Evolutionary conservation across 129 eudicot species (phyloP).

Genomic region (Saposhnikovia divaricata): DNA sequence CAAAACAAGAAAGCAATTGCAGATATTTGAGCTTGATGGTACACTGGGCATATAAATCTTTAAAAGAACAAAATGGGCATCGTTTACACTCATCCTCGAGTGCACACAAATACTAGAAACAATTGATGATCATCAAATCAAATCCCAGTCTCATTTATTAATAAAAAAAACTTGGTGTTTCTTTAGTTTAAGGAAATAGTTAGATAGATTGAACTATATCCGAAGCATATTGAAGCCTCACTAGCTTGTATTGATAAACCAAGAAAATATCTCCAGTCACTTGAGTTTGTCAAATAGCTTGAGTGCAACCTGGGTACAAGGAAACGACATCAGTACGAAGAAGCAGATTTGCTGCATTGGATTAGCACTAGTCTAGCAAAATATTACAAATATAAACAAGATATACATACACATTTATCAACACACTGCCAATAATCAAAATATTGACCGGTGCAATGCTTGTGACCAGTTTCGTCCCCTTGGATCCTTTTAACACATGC

Average conservation of each 20-base stretch:
- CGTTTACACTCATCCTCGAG: not conserved
- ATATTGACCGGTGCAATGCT: slow-evolving; percentile 91
- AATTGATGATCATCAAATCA: not conserved
- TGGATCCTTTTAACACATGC: slow-evolving; percentile 71
- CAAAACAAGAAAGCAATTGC: not conserved
- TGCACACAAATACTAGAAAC: not conserved
- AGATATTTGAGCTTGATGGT: not conserved
- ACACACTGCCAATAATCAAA: slow-evolving; percentile 88
- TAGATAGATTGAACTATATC: not conserved
- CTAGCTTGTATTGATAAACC: not conserved
- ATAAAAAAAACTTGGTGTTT: slow-evolving; percentile 23
- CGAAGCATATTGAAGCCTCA: slow-evolving; percentile 9
- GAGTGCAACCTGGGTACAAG: slow-evolving; percentile 54
- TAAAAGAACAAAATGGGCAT: not conserved
- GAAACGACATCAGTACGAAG: not conserved
- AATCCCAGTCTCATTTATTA: slow-evolving; percentile 33
- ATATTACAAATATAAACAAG: not conserved
- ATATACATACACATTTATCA: slow-evolving; percentile 67
- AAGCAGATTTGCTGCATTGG: not conserved
- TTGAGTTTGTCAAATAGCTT: slow-evolving; percentile 61
- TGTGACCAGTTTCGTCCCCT: slow-evolving; percentile 76
- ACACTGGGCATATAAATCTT: not conserved
- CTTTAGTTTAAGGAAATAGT: slow-evolving; percentile 18
- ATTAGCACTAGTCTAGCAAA: not conserved
- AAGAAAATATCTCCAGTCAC: slow-evolving; percentile 25